Conservation (phyloP, 2,329 filamentous ascomycete genomes). For the Colletotrichum paranaense region DNA sequence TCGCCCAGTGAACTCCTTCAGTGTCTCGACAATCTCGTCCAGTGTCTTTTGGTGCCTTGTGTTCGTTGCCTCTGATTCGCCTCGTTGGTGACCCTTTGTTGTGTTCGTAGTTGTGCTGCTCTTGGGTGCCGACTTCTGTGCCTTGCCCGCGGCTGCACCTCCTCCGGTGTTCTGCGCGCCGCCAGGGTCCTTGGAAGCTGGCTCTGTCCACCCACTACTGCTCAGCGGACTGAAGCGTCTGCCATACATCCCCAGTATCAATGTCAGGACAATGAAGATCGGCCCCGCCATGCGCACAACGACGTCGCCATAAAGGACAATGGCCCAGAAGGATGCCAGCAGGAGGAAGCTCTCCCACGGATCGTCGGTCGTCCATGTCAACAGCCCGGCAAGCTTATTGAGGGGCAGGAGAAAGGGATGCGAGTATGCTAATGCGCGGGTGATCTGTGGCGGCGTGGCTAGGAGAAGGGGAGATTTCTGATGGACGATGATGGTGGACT, state of each 20-base stretch:
- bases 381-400: constrained; percentile 84
- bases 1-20: constrained; percentile 89
- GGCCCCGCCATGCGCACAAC: constrained; percentile 87
- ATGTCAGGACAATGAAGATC: constrained; percentile 78
- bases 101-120: constrained; percentile 40
- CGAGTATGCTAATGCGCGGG: constrained; percentile 92
- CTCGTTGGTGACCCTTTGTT: constrained; percentile 53
- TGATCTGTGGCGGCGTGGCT: constrained; percentile 94
- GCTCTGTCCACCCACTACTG: constrained; percentile 78
- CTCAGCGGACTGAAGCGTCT: constrained; percentile 90
- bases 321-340: constrained; percentile 85
- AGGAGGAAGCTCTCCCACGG: constrained; percentile 97
- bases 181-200: constrained; percentile 45
- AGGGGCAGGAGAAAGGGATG: constrained; percentile 93
- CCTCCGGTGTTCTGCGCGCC: constrained; percentile 30
- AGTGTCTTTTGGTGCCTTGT: constrained; percentile 91
- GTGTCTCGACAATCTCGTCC: constrained; percentile 95
- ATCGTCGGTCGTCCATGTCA: constrained; percentile 95
- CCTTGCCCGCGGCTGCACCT: constrained; percentile 13
- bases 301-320: constrained; percentile 86
- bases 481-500: constrained; percentile 93
- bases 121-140: constrained; percentile 33
- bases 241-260: constrained; percentile 94
- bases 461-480: constrained; percentile 95
- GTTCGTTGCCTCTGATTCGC: constrained; percentile 67